These are phyloP conservation scores for Inonotus hispidus DNA, from an alignment of 1,284 basidiomycete genomes.

Conservation along the genomic window DNA sequence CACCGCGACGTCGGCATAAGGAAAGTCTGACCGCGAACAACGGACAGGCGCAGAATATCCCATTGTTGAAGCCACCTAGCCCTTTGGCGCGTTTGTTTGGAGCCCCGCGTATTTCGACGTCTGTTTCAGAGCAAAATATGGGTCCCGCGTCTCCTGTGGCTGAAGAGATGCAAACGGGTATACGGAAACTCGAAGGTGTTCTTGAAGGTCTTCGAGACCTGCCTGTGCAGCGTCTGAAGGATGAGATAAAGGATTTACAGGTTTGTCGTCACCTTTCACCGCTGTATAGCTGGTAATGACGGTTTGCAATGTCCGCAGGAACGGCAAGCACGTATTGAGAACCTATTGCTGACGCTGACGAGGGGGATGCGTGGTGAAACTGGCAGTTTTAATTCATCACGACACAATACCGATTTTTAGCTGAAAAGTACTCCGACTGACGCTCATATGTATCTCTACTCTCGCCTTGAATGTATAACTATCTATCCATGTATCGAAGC, in stretches of 20 bases:
- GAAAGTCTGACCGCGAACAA: background rate
- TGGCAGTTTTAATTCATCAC: slow-evolving; percentile 24
- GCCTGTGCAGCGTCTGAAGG: slow-evolving; percentile 59
- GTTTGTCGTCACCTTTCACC: slow-evolving; percentile 31
- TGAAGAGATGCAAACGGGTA: slow-evolving; percentile 32
- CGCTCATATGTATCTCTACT: background rate
- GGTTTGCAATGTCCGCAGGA: slow-evolving; percentile 40
- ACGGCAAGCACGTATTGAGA: slow-evolving; percentile 74
- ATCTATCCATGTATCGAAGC: too few relatives aligned
- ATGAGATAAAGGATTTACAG: slow-evolving; percentile 78
- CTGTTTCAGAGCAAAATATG: slow-evolving; percentile 14
- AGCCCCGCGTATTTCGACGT: slow-evolving; percentile 22
- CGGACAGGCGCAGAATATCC: slow-evolving; percentile 21
- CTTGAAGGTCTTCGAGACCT: slow-evolving; percentile 57
- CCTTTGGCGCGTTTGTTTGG: slow-evolving; percentile 50
- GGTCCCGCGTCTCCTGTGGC: slow-evolving; percentile 22
- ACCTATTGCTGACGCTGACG: slow-evolving; percentile 47
- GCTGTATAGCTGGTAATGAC: background rate
- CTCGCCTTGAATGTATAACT: too few relatives aligned
- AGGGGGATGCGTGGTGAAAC: slow-evolving; percentile 41
- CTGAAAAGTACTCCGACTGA: background rate
- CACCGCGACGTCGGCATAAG: slow-evolving; percentile 9
- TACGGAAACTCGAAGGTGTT: slow-evolving; percentile 52
- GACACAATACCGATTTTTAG: slow-evolving; percentile 26
- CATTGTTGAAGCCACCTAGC: slow-evolving; percentile 36